Percentiles rank a stretch among this genome's conserved stretches.
phyloP scores from a whole-genome alignment of 2,329 filamentous ascomycete genomes.

The Fonsecaea nubica region DNA sequence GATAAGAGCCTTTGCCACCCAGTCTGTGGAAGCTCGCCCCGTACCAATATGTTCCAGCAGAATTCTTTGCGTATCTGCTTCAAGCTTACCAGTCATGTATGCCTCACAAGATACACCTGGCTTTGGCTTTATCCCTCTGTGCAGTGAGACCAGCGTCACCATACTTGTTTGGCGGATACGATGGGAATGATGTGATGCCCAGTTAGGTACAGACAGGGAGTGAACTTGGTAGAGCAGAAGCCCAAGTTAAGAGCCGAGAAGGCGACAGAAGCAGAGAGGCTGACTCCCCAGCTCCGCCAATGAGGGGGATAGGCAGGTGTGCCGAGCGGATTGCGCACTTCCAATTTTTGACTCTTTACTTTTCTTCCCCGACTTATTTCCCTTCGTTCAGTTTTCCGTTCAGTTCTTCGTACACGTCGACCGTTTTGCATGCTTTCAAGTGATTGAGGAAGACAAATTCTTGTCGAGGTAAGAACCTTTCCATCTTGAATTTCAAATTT shows the following conservation, averaged over 20 bases:
- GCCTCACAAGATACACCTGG: neutral
- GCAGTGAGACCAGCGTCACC: neutral
- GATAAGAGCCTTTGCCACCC: neutral
- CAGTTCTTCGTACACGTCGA: no score
- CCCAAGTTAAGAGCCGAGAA: no score
- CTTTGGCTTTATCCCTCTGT: neutral
- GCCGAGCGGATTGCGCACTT: no score
- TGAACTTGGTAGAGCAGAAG: neutral
- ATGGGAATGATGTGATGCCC: neutral
- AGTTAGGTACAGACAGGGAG: no score
- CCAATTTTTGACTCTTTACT: no score
- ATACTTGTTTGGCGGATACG: neutral
- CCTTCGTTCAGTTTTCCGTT: no score
- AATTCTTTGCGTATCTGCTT: neutral
- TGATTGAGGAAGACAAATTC: constrained; percentile 63
- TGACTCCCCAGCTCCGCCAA: no score
- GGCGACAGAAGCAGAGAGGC: no score
- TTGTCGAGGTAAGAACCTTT: constrained; percentile 68
- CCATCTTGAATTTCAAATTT: no score
- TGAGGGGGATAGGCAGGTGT: no score
- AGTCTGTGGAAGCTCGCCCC: neutral
- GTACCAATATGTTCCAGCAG: neutral
- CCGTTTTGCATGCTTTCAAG: no score
- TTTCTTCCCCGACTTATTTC: no score
- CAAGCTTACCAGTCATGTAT: neutral